These are phyloP conservation scores for Acorus gramineus DNA, from an alignment of 106 monocot species.

Conservation along the genomic window DNA sequence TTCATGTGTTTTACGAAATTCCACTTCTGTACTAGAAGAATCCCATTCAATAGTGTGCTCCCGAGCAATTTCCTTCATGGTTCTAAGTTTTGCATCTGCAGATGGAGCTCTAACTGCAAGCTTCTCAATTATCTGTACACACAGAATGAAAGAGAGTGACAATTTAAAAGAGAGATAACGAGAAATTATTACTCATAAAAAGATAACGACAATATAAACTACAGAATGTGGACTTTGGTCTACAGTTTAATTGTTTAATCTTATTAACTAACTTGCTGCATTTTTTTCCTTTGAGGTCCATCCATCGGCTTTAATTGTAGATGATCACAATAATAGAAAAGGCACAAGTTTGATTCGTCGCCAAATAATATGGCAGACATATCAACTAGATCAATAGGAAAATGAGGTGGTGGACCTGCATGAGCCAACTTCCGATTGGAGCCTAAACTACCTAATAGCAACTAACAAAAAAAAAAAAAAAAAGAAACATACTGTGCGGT, in stretches of 20 bases:
- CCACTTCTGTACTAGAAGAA: slow-evolving; percentile 65
- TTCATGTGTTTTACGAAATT: slow-evolving; percentile 78
- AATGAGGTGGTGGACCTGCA: background rate
- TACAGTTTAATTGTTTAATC: too few relatives aligned
- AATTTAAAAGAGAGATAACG: too few relatives aligned
- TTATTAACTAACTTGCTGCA: too few relatives aligned
- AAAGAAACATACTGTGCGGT: slow-evolving; percentile 55
- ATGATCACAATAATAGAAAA: too few relatives aligned
- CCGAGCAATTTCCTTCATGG: slow-evolving; percentile 55
- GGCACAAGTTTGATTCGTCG: too few relatives aligned
- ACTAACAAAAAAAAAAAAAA: background rate
- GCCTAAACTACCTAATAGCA: background rate
- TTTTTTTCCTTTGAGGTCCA: too few relatives aligned
- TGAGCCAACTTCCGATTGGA: background rate
- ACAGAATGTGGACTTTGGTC: too few relatives aligned
- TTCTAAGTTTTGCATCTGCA: slow-evolving; percentile 43
- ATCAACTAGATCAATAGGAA: too few relatives aligned
- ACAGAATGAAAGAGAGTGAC: background rate
- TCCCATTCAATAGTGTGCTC: slow-evolving; percentile 81
- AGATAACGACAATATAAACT: too few relatives aligned
- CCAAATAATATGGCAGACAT: too few relatives aligned
- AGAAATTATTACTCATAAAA: too few relatives aligned
- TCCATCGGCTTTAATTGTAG: too few relatives aligned
- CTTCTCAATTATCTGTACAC: slow-evolving; percentile 84
- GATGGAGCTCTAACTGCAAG: slow-evolving; percentile 63